Evolutionary conservation across 371 early-diverging fungal genomes (phyloP), one percentile per base, ranked within the genome.

Genomic region (Phascolomyces articulosus): DNA sequence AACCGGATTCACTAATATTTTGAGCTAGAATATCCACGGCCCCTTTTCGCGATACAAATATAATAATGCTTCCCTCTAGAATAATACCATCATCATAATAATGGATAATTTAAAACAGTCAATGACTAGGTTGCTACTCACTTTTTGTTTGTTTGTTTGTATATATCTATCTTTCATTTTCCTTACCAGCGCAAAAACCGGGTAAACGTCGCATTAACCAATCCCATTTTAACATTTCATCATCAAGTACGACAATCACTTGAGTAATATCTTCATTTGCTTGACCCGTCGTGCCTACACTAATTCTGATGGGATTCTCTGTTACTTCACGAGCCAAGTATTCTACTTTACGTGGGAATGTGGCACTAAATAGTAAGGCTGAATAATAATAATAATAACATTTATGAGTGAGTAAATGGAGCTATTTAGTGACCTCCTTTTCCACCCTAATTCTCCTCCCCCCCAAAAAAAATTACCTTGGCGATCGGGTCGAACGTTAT

Each of bases 301-400:
- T 93, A 55, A 98, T 96, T 66, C 97, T 91, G 63, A 97, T 88
- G 62, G 93, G 94, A 65, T 97, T 95, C n/a, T 77, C 82, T 80
- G 95, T 90, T 51, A 93, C 96, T 70, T 92, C 94, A 23, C 92
- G 85, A 7, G 99, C 99, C 16, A 99, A 86, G 27, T 69, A 71
- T 70, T 96, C 93, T 21, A 99, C 98, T 69, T 93, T 92, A 73
- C 91, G 93, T 41, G 98, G 99, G 91, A 98, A 99, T 0, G 99
- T 99, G 0, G 99, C 99, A 77, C 96, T 96, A 91, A 99, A 99
- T 86, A 99, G 91, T 23, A 99, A 86, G 18, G 98, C 90, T 89
- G 69, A 44, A 44, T 34, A 34, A 34, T 9, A 11, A 34, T 11
- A 34, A 34, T 2, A 34, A 34, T 34, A 38, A 38, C 13, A 38